Evolutionary conservation across 139 green algal species (phyloP).

Genomic region (Pleodorina starrii): DNA sequence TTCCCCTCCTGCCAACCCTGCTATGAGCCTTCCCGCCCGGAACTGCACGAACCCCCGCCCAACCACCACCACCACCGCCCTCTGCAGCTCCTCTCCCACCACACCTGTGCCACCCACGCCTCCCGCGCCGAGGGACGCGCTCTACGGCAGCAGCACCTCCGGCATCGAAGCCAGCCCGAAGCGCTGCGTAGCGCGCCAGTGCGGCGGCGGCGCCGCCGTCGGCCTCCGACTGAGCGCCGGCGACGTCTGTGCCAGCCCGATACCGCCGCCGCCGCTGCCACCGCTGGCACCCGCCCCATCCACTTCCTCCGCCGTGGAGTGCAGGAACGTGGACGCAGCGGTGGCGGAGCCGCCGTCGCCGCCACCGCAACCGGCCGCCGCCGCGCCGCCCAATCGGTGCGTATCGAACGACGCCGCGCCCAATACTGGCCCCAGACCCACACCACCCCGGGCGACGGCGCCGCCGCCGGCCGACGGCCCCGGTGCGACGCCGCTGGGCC

Average conservation of each 20-base stretch:
- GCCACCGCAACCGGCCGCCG: background rate
- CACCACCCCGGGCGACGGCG: background rate
- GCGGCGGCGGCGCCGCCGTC: no score
- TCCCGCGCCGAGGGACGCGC: no score
- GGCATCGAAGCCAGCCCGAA: background rate
- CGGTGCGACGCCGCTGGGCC: background rate
- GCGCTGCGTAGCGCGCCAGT: background rate
- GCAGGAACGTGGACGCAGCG: background rate
- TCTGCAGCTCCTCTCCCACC: no score
- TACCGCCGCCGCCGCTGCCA: no score
- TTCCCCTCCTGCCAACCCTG: no score
- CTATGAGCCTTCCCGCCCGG: no score
- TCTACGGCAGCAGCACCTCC: background rate
- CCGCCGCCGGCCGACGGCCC: background rate
- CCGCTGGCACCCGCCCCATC: background rate
- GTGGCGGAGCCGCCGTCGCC: background rate
- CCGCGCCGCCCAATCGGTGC: background rate
- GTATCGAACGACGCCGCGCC: no score
- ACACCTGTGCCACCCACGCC: no score
- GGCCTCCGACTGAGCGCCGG: background rate
- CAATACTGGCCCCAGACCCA: no score
- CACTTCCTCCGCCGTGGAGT: background rate
- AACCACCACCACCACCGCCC: no score
- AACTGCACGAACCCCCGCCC: no score
- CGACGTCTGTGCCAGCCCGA: background rate